phyloP scores from a whole-genome alignment of 768 basidiomycete species.

The Daedaleopsis sinensis region DNA sequence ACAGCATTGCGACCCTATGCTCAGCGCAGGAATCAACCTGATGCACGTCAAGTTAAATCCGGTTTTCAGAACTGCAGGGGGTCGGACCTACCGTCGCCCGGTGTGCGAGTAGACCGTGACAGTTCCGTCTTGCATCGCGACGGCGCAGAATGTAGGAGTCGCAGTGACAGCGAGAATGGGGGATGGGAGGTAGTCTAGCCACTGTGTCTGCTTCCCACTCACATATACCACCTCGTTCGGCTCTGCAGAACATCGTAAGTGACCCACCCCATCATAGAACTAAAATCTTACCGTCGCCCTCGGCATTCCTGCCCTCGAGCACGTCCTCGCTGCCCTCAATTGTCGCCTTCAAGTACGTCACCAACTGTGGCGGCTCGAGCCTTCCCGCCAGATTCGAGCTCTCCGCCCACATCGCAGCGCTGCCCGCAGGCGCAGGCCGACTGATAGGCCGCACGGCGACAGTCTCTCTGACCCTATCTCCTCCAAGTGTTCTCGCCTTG shows the following conservation, averaged over 20 bases:
- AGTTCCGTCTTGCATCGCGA: slow-evolving; percentile 75
- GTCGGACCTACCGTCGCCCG: slow-evolving; percentile 69
- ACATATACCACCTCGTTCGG: slow-evolving; percentile 69
- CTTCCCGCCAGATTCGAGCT: slow-evolving; percentile 27
- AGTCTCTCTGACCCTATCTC: slow-evolving; percentile 56
- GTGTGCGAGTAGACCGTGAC: slow-evolving; percentile 84
- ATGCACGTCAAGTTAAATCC: not conserved
- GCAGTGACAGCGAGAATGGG: slow-evolving; percentile 70
- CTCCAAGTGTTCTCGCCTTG: slow-evolving; percentile 66
- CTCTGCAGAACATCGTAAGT: slow-evolving; percentile 37
- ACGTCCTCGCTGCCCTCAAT: slow-evolving; percentile 70
- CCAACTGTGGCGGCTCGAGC: slow-evolving; percentile 55
- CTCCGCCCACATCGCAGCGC: slow-evolving; percentile 12
- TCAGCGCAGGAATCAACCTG: slow-evolving; percentile 79
- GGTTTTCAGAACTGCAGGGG: not conserved
- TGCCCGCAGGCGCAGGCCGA: slow-evolving; percentile 9
- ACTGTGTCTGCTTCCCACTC: slow-evolving; percentile 71
- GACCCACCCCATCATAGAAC: not conserved
- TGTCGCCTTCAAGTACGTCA: slow-evolving; percentile 41
- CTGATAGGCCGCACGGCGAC: slow-evolving; percentile 59
- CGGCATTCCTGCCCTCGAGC: slow-evolving; percentile 80
- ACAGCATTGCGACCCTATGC: slow-evolving; percentile 70
- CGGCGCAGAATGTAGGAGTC: slow-evolving; percentile 71
- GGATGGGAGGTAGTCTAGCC: slow-evolving; percentile 86
- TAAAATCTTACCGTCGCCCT: slow-evolving; percentile 53